Conservation (phyloP, 1,139 yeast species). For the Yamadazyma mexicana region DNA sequence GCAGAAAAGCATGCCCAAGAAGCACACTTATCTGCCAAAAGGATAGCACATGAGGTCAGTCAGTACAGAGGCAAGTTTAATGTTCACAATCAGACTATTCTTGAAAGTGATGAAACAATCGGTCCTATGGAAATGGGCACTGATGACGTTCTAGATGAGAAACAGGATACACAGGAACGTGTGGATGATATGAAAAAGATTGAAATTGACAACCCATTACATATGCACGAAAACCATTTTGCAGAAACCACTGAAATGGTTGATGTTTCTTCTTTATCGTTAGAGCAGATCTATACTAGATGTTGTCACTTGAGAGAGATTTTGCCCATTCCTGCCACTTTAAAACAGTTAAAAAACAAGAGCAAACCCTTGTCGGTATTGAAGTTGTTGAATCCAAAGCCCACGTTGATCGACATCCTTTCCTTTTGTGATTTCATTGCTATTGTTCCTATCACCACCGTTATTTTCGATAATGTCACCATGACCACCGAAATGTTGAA, state of each 20-base stretch:
- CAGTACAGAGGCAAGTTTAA: slow-evolving; percentile 28
- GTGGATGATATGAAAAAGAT: slow-evolving; percentile 20
- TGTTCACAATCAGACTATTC: slow-evolving; percentile 11
- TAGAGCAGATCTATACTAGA: slow-evolving; percentile 80
- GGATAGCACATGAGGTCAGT: slow-evolving; percentile 65
- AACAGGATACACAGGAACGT: not conserved
- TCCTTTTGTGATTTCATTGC: slow-evolving; percentile 88
- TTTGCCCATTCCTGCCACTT: slow-evolving; percentile 86
- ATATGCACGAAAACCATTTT: slow-evolving; percentile 66
- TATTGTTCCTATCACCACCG: slow-evolving; percentile 75
- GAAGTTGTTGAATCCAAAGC: slow-evolving; percentile 83
- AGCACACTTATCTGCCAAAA: slow-evolving; percentile 68
- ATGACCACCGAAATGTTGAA: slow-evolving; percentile 80
- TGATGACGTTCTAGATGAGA: slow-evolving; percentile 11
- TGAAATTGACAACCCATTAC: slow-evolving; percentile 59
- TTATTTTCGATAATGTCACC: slow-evolving; percentile 80
- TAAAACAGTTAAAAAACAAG: slow-evolving; percentile 79
- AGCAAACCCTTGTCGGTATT: slow-evolving; percentile 72
- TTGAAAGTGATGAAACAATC: slow-evolving; percentile 16
- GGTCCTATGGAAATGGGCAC: slow-evolving; percentile 16
- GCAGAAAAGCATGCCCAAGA: slow-evolving; percentile 73
- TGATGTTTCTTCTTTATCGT: slow-evolving; percentile 32
- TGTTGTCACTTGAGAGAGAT: slow-evolving; percentile 94
- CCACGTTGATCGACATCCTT: slow-evolving; percentile 83
- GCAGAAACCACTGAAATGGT: slow-evolving; percentile 22